phyloP scores from a whole-genome alignment of 495 filamentous ascomycete genomes.

The Haplographium delicatum region DNA sequence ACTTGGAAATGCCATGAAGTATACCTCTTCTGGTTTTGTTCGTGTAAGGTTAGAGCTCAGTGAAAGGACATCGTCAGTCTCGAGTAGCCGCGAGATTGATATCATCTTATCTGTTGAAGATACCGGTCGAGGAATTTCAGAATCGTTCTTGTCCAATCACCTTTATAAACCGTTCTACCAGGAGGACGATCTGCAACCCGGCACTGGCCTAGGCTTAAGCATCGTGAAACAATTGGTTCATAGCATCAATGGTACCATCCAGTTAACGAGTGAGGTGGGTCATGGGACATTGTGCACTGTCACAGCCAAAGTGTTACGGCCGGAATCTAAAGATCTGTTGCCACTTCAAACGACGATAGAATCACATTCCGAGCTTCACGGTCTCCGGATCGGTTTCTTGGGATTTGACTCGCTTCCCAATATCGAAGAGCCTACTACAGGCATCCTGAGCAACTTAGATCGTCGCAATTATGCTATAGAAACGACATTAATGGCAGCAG shows the following conservation, averaged over 20 bases:
- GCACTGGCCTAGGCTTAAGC: conserved; percentile 60
- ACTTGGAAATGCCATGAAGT: conserved; percentile 77
- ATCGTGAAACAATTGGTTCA: conserved; percentile 60
- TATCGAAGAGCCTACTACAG: not conserved
- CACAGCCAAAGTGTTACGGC: too few relatives aligned
- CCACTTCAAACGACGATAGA: too few relatives aligned
- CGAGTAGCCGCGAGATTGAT: not conserved
- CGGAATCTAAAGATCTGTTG: too few relatives aligned
- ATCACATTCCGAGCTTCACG: too few relatives aligned
- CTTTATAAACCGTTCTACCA: conserved; percentile 56
- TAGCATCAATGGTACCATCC: conserved; percentile 52
- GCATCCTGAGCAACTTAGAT: not conserved
- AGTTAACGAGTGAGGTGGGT: conserved; percentile 32
- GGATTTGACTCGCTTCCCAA: conserved; percentile 9
- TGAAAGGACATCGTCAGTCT: not conserved
- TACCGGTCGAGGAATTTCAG: conserved; percentile 48
- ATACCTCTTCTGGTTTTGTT: conserved; percentile 60
- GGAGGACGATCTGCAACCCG: conserved; percentile 57
- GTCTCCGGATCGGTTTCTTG: not conserved
- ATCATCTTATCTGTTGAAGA: conserved; percentile 7
- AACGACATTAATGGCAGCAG: not conserved
- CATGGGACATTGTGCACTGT: too few relatives aligned
- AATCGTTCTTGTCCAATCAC: conserved; percentile 57
- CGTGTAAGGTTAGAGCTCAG: conserved; percentile 19
- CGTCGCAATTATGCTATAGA: not conserved